These are phyloP conservation scores for Xylaria curta DNA, from an alignment of 495 filamentous ascomycete species.

Conservation along the genomic window DNA sequence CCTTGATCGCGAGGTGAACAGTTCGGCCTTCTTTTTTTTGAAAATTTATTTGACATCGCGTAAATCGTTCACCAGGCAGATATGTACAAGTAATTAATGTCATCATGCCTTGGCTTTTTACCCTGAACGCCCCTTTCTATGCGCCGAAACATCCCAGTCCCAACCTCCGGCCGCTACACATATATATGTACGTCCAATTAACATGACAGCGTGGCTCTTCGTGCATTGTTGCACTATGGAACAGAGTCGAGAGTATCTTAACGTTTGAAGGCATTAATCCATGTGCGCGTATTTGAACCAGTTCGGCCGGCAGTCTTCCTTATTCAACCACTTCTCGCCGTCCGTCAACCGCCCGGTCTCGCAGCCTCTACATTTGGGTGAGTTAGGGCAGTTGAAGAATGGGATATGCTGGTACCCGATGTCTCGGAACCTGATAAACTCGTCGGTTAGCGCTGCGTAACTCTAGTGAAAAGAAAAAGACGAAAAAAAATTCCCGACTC, in stretches of 20 bases:
- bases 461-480: no score
- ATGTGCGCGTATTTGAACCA: constrained; percentile 96
- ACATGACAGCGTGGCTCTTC: constrained; percentile 6
- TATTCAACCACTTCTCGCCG: constrained; percentile 80
- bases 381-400: constrained; percentile 98
- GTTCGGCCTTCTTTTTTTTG: not conserved
- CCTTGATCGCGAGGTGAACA: not conserved
- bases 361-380: constrained; percentile 91
- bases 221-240: not conserved
- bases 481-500: constrained; percentile 40
- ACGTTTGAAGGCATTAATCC: constrained; percentile 54
- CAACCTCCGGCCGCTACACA: constrained; percentile 14
- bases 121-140: constrained; percentile 28
- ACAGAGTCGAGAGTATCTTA: constrained; percentile 26
- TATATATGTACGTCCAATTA: not conserved
- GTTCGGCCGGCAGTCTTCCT: constrained; percentile 93
- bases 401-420: constrained; percentile 99
- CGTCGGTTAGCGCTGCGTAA: not conserved
- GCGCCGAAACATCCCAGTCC: constrained; percentile 23
- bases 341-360: constrained; percentile 84
- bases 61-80: constrained; percentile 23
- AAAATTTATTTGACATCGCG: constrained; percentile 18
- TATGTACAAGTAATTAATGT: constrained; percentile 29
- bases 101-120: constrained; percentile 21
- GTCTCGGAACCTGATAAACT: constrained; percentile 84